These are phyloP conservation scores for Manihot esculenta DNA, from an alignment of 441 rosid species.

Conservation along the genomic window DNA sequence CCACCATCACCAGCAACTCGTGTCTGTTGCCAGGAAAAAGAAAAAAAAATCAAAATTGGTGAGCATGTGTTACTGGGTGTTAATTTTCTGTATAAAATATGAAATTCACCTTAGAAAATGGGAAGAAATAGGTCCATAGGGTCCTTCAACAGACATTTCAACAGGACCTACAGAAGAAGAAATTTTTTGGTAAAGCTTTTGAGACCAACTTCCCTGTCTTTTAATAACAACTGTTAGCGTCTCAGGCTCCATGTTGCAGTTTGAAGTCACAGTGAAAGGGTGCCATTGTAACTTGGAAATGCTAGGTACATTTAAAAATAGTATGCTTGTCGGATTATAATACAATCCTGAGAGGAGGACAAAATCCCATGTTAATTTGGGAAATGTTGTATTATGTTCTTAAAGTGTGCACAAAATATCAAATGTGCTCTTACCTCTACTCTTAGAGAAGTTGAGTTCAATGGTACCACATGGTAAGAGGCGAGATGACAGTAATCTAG, in stretches of 20 bases:
- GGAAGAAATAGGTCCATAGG: constrained; percentile 58
- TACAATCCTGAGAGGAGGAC: constrained; percentile 29
- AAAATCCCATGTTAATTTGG: background rate
- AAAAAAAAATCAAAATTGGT: background rate
- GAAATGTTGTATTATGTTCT: background rate
- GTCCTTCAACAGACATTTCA: constrained; percentile 55
- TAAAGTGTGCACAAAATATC: too few species aligned
- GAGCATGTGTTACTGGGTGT: background rate
- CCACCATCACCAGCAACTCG: constrained; percentile 67
- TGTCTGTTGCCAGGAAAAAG: constrained; percentile 37
- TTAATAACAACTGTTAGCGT: constrained; percentile 44
- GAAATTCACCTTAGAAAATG: constrained; percentile 31
- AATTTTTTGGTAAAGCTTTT: constrained; percentile 34
- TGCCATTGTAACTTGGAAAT: constrained; percentile 67
- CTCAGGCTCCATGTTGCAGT: constrained; percentile 40
- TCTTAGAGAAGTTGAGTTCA: constrained; percentile 54
- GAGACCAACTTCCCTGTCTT: constrained; percentile 53
- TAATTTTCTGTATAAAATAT: background rate
- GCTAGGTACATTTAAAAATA: constrained; percentile 44
- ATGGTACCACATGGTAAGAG: constrained; percentile 42
- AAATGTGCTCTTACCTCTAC: constrained; percentile 26
- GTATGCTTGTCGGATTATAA: constrained; percentile 43
- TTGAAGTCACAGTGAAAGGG: constrained; percentile 54
- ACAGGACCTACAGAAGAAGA: constrained; percentile 29
- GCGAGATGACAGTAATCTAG: constrained; percentile 41